phyloP scores from a whole-genome alignment of 1,284 basidiomycete species.

The Chondrostereum purpureum region DNA sequence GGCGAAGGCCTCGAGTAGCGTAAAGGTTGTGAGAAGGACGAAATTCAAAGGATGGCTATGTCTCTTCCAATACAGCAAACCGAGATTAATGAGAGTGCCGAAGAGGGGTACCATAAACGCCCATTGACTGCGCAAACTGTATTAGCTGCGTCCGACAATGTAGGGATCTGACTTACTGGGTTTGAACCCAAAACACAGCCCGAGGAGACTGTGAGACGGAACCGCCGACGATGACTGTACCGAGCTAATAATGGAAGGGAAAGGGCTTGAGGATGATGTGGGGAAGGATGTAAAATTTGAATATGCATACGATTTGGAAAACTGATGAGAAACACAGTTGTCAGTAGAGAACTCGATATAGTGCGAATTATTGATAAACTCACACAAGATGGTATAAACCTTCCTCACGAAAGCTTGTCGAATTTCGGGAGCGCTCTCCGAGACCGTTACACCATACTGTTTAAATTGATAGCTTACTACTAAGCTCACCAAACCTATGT shows the following conservation, averaged over 20 bases:
- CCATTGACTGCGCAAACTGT: conserved; percentile 58
- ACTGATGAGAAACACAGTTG: conserved; percentile 36
- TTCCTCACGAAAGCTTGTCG: conserved; percentile 73
- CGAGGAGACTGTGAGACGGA: conserved; percentile 51
- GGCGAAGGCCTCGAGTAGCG: conserved; percentile 73
- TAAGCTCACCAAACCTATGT: conserved; percentile 16
- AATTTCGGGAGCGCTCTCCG: conserved; percentile 67
- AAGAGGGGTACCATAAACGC: conserved; percentile 70
- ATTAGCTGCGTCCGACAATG: too few relatives aligned
- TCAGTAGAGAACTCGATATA: conserved; percentile 1
- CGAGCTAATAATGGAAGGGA: too few relatives aligned
- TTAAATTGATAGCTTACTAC: conserved; percentile 4
- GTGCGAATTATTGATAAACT: conserved; percentile 26
- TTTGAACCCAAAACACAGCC: conserved; percentile 59
- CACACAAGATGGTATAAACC: conserved; percentile 75
- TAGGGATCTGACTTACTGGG: conserved; percentile 41
- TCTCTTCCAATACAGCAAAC: conserved; percentile 81
- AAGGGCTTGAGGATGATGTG: too few relatives aligned
- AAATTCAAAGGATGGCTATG: conserved; percentile 79
- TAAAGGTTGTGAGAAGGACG: conserved; percentile 72
- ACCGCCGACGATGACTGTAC: conserved; percentile 65
- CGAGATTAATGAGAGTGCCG: conserved; percentile 69
- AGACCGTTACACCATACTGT: conserved; percentile 73
- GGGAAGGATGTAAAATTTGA: too few relatives aligned
- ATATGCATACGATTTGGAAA: conserved; percentile 24